These are phyloP conservation scores for Eucalyptus polybractea DNA, from an alignment of 345 rosid genomes.

Conservation along the genomic window DNA sequence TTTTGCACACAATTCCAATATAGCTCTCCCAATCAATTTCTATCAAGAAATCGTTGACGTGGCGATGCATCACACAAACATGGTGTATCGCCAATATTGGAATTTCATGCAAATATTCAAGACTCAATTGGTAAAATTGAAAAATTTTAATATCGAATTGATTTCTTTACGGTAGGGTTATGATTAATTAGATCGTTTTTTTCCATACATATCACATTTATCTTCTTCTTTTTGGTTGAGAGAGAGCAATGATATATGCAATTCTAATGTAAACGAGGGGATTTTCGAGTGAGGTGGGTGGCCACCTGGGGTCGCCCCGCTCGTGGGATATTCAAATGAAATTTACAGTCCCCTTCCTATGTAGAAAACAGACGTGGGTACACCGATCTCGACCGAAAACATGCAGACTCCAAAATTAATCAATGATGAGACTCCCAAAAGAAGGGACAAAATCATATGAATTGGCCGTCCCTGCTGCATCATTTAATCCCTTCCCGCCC, in stretches of 20 bases:
- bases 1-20: background rate
- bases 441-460: background rate
- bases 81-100: fast-evolving
- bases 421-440: background rate
- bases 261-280: background rate
- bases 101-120: background rate
- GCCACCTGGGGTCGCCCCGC: background rate
- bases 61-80: fast-evolving
- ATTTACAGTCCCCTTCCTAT: background rate
- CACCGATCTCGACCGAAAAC: background rate
- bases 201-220: background rate
- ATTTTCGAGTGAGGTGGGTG: background rate
- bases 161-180: fast-evolving
- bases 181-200: background rate
- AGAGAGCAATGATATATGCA: background rate
- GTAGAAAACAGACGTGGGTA: background rate
- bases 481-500: background rate
- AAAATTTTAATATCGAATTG: fast-evolving
- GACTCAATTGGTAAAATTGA: background rate
- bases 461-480: background rate
- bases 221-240: background rate
- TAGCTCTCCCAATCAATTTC: fast-evolving
- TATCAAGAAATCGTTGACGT: fast-evolving
- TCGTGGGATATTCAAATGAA: background rate
- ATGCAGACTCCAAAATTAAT: background rate